Conservation (phyloP, 2,329 filamentous ascomycete genomes). For the Helicocarpus griseus region DNA sequence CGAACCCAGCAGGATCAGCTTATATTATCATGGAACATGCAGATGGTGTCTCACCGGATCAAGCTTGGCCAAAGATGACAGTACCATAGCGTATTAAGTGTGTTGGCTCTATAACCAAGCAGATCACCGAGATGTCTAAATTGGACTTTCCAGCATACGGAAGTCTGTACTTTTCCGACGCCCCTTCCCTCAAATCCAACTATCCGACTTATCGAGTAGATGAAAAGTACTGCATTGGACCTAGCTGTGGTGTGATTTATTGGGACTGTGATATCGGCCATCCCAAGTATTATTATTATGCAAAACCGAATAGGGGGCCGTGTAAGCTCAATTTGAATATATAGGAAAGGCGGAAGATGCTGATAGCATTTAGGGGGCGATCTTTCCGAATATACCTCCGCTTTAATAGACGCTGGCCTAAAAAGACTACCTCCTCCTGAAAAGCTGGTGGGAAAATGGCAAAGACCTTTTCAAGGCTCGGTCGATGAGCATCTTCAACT, state of each 20-base stretch:
- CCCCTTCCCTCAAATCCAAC: slow-evolving; percentile 6
- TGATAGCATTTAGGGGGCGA: slow-evolving; percentile 21
- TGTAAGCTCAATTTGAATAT: too few species aligned
- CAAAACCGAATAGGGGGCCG: slow-evolving; percentile 26
- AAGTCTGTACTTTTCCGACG: slow-evolving; percentile 22
- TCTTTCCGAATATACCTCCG: slow-evolving; percentile 23
- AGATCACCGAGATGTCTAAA: slow-evolving; percentile 5
- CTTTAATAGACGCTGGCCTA: slow-evolving; percentile 29
- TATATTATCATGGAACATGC: slow-evolving; percentile 32
- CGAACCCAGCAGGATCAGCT: slow-evolving; percentile 23
- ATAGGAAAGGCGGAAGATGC: slow-evolving; percentile 7
- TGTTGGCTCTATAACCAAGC: neutral
- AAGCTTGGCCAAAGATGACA: slow-evolving; percentile 23
- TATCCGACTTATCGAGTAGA: neutral
- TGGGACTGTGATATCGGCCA: slow-evolving; percentile 10
- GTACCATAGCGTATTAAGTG: slow-evolving; percentile 17
- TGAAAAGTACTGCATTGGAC: slow-evolving; percentile 1
- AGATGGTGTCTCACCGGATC: slow-evolving; percentile 19
- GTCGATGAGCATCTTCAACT: slow-evolving; percentile 24
- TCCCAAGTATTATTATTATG: slow-evolving; percentile 23
- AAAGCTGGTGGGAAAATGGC: slow-evolving; percentile 7
- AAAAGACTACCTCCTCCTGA: slow-evolving; percentile 21
- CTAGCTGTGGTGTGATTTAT: neutral
- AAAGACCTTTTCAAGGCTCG: slow-evolving; percentile 25
- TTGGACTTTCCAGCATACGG: slow-evolving; percentile 25